Conservation (phyloP, 176 grass and related monocot genomes). For the Oryza glaberrima region DNA sequence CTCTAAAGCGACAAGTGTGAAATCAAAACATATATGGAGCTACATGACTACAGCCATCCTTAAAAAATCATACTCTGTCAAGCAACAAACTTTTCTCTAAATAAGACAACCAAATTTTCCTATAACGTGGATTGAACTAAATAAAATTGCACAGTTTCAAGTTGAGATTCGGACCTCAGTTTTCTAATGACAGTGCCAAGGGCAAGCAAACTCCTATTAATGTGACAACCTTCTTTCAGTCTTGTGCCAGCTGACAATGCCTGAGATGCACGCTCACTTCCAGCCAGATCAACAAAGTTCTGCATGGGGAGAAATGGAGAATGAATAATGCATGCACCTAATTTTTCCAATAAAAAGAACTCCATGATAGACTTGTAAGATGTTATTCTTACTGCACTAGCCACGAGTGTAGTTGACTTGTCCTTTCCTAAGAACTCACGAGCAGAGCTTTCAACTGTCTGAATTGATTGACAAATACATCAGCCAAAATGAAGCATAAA, state of each 20-base stretch:
- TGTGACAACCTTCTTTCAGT: constrained; percentile 96
- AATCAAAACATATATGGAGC: neutral
- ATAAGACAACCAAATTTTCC: constrained; percentile 1
- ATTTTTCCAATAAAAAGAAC: neutral
- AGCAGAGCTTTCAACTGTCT: constrained; percentile 91
- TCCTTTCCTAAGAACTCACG: constrained; percentile 80
- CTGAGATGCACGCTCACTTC: constrained; percentile 94
- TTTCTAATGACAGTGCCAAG: constrained; percentile 93
- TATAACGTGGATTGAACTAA: constrained; percentile 17
- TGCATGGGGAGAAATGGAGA: constrained; percentile 35
- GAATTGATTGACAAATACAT: constrained; percentile 26
- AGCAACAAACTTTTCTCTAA: constrained; percentile 6
- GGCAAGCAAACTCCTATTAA: constrained; percentile 89
- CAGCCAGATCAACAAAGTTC: constrained; percentile 96
- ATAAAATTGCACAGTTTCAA: constrained; percentile 3
- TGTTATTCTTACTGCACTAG: constrained; percentile 72
- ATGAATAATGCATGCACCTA: constrained; percentile 1
- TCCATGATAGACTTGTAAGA: constrained; percentile 3
- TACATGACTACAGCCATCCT: neutral
- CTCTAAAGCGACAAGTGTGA: neutral
- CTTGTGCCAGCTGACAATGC: constrained; percentile 73
- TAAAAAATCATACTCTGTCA: neutral
- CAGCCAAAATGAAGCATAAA: constrained; percentile 15
- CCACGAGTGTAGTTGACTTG: constrained; percentile 79
- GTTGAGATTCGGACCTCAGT: constrained; percentile 60